phyloP scores from a whole-genome alignment of 78 protist species.

The Dictyostelium purpureum region DNA sequence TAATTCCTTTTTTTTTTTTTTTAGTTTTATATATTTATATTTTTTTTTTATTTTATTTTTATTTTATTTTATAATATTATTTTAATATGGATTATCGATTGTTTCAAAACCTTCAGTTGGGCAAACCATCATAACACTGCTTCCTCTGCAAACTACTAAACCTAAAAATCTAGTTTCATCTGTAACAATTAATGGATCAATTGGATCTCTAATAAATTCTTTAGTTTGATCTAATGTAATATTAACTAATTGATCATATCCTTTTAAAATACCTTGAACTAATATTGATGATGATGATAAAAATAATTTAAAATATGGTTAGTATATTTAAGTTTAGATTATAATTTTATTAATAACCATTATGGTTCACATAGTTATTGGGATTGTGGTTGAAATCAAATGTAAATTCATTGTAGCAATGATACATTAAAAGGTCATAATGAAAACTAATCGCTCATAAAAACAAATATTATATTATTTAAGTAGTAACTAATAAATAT shows the following conservation, averaged over 20 bases:
- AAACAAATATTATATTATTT: not conserved
- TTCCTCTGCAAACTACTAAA: conserved; percentile 85
- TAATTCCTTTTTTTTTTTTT: not conserved
- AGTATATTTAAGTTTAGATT: not conserved
- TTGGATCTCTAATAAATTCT: conserved; percentile 79
- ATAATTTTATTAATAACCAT: too few relatives aligned
- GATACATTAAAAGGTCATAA: not conserved
- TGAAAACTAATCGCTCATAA: not conserved
- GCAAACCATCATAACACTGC: conserved; percentile 86
- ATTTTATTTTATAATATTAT: not conserved
- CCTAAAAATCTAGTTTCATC: conserved; percentile 82
- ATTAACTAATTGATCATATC: conserved; percentile 83
- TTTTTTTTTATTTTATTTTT: not conserved
- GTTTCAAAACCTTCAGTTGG: conserved; percentile 82
- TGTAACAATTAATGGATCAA: conserved; percentile 73
- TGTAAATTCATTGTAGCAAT: not conserved
- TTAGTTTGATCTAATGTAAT: conserved; percentile 71
- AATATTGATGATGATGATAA: not conserved
- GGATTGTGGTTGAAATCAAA: not conserved
- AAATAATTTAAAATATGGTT: too few relatives aligned
- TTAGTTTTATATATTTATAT: not conserved
- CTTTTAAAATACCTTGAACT: conserved; percentile 86
- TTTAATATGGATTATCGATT: conserved; percentile 65
- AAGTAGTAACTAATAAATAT: not conserved
- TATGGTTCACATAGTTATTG: not conserved